phyloP scores from a whole-genome alignment of 148 eudicot genomes.

The Rhododendron ovatum region DNA sequence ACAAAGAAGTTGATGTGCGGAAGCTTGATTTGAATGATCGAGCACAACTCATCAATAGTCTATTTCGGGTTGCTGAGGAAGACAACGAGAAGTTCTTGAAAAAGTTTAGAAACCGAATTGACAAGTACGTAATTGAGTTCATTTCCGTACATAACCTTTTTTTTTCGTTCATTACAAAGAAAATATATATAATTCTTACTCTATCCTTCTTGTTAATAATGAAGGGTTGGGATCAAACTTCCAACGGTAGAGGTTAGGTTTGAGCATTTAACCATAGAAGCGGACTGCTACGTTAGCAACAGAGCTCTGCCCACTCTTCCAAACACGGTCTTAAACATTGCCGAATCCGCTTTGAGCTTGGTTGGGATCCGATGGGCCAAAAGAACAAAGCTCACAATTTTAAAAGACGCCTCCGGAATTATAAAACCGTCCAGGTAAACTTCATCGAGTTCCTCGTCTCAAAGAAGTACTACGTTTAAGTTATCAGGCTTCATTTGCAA shows the following conservation, averaged over 20 bases:
- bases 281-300: conserved; percentile 69
- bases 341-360: conserved; percentile 43
- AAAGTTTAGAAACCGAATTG: conserved; percentile 69
- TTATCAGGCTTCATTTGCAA: no score
- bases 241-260: conserved; percentile 80
- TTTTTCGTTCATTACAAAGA: no score
- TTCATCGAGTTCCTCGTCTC: not conserved
- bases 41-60: conserved; percentile 61
- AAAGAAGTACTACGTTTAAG: no score
- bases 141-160: no score
- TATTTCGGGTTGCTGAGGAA: conserved; percentile 81
- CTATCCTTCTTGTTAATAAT: not conserved
- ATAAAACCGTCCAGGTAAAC: conserved; percentile 80
- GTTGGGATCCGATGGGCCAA: conserved; percentile 57
- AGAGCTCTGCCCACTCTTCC: conserved; percentile 86
- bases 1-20: conserved; percentile 75
- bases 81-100: conserved; percentile 81
- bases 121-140: conserved; percentile 30
- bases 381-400: conserved; percentile 67
- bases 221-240: conserved; percentile 81
- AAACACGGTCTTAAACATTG: conserved; percentile 57
- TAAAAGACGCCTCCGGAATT: conserved; percentile 71
- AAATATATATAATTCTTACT: not conserved
- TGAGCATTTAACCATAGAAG: conserved; percentile 64
- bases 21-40: conserved; percentile 59